Base-by-base conservation (phyloP, 805 yeast genomes). In the Candida adriatica region DNA sequence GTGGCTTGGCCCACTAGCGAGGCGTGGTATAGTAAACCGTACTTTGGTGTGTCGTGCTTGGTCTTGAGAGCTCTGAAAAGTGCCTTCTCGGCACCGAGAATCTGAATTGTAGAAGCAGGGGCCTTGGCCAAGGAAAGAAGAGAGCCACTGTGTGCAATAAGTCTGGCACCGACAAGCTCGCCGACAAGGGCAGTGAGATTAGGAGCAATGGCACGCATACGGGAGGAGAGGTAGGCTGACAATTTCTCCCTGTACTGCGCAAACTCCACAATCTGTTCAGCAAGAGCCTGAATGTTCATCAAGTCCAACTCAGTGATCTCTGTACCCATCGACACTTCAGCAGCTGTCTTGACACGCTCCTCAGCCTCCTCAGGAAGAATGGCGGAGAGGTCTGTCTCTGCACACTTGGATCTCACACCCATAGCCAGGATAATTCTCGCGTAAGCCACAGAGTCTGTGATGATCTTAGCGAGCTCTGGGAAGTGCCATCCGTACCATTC, bases 401-500 rank as follows among this genome's bases (percentile, higher is more conserved):
- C 65, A 48, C 95, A 95, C 53, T 84, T 86, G 34, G 95, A 71
- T 69, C 98, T 78, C 49, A 84, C 66, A 48, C 97, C 97, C 96
- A 92, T 87, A 49, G 79, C 70, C 63, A 87, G 73, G 56, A 92
- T 84, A 49, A 87, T 83, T 68, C 94, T 81, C 41, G 97, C 97
- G 61, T 78, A 90, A 28, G 96, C 96, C 50, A 85, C 90, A 46
- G 95, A 88, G 65, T 90, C 98, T 47, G 81, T 78, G 50, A 92
- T 83, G 60, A 90, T 86, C 73, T 92, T 92, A 53, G 96, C 96
- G 76, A 92, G 76, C 64, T 92, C 98, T 24, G 98, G 98, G 79
- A 92, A 92, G 64, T 92, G 98, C 98, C 98, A 92, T 46, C 98
- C 98, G 66, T 92, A 92, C 98, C 98, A 92, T 68, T 92, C 98